Base-by-base conservation (phyloP, 495 filamentous ascomycete genomes). In the Lentithecium fluviatile region DNA sequence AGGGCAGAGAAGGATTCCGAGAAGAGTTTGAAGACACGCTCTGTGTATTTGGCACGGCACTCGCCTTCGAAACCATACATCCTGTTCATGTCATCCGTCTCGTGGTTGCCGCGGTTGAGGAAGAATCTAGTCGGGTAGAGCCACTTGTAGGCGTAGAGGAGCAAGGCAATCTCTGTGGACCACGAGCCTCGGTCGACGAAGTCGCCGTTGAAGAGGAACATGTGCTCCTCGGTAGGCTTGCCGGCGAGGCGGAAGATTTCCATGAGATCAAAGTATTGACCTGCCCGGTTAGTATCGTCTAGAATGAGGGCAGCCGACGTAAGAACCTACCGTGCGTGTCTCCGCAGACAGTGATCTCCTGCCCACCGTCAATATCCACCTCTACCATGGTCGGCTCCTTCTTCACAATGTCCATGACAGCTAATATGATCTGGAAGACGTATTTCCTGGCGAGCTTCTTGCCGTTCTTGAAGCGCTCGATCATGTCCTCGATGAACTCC, bases 41-140 rank as follows among this genome's bases (percentile, higher is more conserved):
- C 94, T 74, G 86, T 95, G 75, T 99, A 99, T 76, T 99, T 99
- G 58, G 90, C 90, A 71, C 90, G 91, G 76, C 95, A 97, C 71
- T 99, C 94, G 69, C 95, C 94, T 71, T 97, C 94, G 69, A 99
- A 99, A 49, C 94, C 94, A 70, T 99, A 97, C 24, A 94, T 92
- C 71, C 89, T 85, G 79, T 99, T 99, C 94, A 99, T 99, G 73
- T 97, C 94, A 72, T 99, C 94, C 58, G 94, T 97, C 76, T 99
- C 94, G 78, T 99, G 94, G 75, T 99, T 99, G 62, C 94, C 94
- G 50, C 94, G 86, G 80, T 99, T 99, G 59, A 99, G 79, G 85
- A 95, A 99, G 76, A 99, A 89, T 38, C 78, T 82, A 37, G 85
- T 81, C 0, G 95, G 94, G 52, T 85, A 85, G 64, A 99, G 74